Evolutionary conservation across 1,139 yeast genomes (phyloP), one percentile per base, ranked within the genome.

Genomic region (Candida freyschussii): DNA sequence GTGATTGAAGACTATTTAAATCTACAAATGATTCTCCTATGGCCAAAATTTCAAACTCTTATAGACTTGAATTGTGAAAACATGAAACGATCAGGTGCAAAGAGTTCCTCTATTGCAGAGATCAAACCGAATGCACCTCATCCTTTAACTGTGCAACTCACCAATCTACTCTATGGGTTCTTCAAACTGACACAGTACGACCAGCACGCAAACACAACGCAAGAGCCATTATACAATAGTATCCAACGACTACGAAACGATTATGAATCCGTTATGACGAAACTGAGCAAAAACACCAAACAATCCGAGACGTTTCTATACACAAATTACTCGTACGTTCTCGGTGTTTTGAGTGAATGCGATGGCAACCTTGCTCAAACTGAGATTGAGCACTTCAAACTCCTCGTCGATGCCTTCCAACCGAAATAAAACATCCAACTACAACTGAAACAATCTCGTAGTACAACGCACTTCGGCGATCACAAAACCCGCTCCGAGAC

Each of bases 21-120:
- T 51, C 67, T 77, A 10, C 75, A 83, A 41, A 59, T 81, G 39
- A 69, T 84, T 29, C 55, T 69, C 1, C 61, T 89, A 25, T 89
- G 96, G 96, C 96, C 96, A 2, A 77, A 74, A 39, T 83, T 87
- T 50, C 94, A 91, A 48, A 69, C 66, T 31, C 65, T 84, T 24
- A 70, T 87, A 33, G 96, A 87, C 55, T 60, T 72, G 29, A 85
- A 87, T 48, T 80, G 94, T 52, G 86, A 80, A 15, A 72, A 76
- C 18, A 62, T 87, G 56, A 45, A 43, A 53, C 33, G 55, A 56
- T 14, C 50, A 48, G 13, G 45, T 45, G 14, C 48, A 30, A 52
- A 47, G 26, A 40, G 52, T 4, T 48, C 51, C 22, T 55, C 44
- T n/a, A 50, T 57, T 18, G 41, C 58, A 20, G 48, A 51, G n/a